These are phyloP conservation scores for Penicillium sp. DNA, from an alignment of 2,329 filamentous ascomycete genomes.

Conservation along the genomic window DNA sequence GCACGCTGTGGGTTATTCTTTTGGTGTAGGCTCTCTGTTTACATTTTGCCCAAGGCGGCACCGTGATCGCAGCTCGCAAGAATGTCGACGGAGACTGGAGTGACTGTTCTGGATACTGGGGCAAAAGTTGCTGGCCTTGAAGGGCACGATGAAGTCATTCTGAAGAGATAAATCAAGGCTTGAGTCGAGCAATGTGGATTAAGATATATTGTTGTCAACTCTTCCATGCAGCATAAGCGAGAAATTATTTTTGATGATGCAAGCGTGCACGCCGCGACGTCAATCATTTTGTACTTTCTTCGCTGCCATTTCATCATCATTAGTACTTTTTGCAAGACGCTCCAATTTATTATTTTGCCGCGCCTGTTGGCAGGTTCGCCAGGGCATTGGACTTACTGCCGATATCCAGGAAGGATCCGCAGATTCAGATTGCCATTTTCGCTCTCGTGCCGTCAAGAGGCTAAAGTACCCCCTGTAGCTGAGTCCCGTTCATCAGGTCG, in stretches of 20 bases:
- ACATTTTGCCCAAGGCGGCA: conserved; percentile 12
- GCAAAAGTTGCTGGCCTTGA: not conserved
- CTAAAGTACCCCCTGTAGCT: conserved; percentile 25
- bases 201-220: conserved; percentile 16
- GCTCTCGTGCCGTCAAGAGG: conserved; percentile 28
- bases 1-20: conserved; percentile 13
- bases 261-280: conserved; percentile 14
- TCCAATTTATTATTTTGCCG: conserved; percentile 19
- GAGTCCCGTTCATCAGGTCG: conserved; percentile 23
- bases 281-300: conserved; percentile 16
- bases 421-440: conserved; percentile 30
- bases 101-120: not conserved
- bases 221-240: conserved; percentile 17
- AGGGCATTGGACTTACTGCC: conserved; percentile 17
- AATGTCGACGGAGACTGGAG: not conserved
- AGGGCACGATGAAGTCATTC: conserved; percentile 12
- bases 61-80: not conserved
- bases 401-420: conserved; percentile 28
- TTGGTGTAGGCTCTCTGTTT: conserved; percentile 15
- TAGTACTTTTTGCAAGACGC: conserved; percentile 17
- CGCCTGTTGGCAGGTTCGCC: conserved; percentile 15
- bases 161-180: conserved; percentile 8
- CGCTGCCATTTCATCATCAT: conserved; percentile 15
- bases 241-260: conserved; percentile 14
- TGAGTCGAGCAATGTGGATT: conserved; percentile 13